phyloP scores from a whole-genome alignment of 148 eudicot species.

The Nepenthes mirabilis region DNA sequence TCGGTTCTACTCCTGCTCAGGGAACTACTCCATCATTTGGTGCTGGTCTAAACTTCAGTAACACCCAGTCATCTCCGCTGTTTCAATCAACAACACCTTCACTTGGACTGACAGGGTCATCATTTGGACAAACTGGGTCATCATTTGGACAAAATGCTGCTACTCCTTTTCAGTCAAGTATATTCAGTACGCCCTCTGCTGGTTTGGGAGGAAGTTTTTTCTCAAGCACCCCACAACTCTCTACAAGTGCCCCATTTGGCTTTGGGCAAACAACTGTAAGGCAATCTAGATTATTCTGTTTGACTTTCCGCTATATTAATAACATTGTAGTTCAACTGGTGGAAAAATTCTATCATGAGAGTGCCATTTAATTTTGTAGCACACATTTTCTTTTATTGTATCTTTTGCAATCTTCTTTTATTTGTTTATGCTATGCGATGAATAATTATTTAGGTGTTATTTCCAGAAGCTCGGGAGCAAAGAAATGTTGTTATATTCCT shows the following conservation, averaged over 20 bases:
- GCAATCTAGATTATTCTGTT: neutral
- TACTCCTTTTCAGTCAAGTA: constrained; percentile 13
- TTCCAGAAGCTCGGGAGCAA: no score
- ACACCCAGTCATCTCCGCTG: constrained; percentile 54
- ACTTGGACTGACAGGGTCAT: constrained; percentile 53
- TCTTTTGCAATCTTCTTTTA: no score
- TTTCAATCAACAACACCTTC: constrained; percentile 72
- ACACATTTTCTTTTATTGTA: no score
- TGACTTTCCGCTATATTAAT: neutral
- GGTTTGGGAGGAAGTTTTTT: constrained; percentile 53
- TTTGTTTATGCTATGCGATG: no score
- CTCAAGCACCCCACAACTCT: constrained; percentile 34
- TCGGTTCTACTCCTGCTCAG: constrained; percentile 46
- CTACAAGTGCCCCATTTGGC: constrained; percentile 33
- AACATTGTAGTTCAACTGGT: no score
- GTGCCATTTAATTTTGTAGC: no score
- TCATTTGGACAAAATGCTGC: constrained; percentile 42
- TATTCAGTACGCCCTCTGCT: constrained; percentile 38
- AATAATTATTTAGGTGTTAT: no score
- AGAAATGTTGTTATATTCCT: no score
- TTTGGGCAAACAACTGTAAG: constrained; percentile 64
- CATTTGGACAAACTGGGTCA: constrained; percentile 55
- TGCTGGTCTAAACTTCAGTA: constrained; percentile 49
- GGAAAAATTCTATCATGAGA: no score
- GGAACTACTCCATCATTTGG: constrained; percentile 47